Evolutionary conservation across 208 protist species (phyloP).

Genomic region (Acanthamoeba castellanii): DNA sequence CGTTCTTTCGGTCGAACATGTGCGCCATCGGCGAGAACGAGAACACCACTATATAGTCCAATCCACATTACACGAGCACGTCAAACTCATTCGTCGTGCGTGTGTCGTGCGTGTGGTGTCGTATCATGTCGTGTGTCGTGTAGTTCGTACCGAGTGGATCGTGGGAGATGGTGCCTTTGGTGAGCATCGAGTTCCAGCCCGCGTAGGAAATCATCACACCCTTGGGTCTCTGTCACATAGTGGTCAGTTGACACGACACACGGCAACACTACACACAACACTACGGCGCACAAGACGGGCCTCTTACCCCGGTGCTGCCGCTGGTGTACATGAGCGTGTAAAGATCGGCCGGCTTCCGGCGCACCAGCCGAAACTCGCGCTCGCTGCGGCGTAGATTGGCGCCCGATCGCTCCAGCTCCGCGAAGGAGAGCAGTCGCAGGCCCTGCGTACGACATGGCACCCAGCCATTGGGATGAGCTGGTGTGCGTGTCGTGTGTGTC

Average conservation of each 20-base stretch:
- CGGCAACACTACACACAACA: too few species aligned
- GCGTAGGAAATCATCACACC: constrained; percentile 46
- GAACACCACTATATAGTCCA: constrained; percentile 82
- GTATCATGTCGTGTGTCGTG: neutral
- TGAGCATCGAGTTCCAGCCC: constrained; percentile 16
- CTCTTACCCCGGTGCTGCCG: constrained; percentile 55
- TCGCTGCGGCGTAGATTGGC: neutral
- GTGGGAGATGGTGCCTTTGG: neutral
- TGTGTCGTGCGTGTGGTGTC: neutral
- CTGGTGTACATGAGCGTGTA: constrained; percentile 69
- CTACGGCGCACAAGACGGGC: neutral
- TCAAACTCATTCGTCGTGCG: too few species aligned
- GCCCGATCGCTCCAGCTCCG: neutral
- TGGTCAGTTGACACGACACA: too few species aligned
- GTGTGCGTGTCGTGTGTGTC: too few species aligned
- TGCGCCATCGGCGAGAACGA: constrained; percentile 92
- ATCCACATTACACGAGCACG: neutral
- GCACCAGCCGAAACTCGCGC: neutral
- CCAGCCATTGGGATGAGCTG: neutral
- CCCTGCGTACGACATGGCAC: neutral
- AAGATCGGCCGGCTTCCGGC: neutral
- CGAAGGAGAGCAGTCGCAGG: neutral
- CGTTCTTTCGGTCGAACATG: constrained; percentile 88
- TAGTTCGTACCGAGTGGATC: constrained; percentile 8
- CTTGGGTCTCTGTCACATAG: neutral